These are phyloP conservation scores for Fusarium incarnatum DNA, from an alignment of 2,329 filamentous ascomycete species.

Conservation along the genomic window DNA sequence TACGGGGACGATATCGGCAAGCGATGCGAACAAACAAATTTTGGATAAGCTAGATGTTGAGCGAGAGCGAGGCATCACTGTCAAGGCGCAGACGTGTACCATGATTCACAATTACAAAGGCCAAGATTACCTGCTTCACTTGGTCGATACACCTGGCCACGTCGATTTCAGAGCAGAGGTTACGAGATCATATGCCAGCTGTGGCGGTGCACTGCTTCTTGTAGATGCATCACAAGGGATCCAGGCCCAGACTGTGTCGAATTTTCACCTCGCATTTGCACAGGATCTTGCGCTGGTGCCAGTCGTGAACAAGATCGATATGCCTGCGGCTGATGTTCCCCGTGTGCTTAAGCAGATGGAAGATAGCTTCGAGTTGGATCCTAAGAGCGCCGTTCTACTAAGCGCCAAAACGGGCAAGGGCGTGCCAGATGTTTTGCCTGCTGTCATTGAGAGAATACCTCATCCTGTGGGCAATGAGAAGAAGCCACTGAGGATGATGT, in stretches of 20 bases:
- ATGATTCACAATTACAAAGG: conserved; percentile 94
- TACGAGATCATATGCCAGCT: conserved; percentile 93
- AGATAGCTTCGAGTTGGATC: conserved; percentile 87
- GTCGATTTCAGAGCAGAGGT: conserved; percentile 98
- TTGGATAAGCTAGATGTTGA: conserved; percentile 98
- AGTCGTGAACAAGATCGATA: conserved; percentile 96
- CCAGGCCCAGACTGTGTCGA: conserved; percentile 97
- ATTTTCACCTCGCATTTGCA: conserved; percentile 97
- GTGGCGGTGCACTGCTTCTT: conserved; percentile 89
- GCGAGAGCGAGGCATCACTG: conserved; percentile 94
- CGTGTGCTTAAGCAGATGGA: conserved; percentile 88
- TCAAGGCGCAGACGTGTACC: conserved; percentile 98
- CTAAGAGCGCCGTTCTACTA: conserved; percentile 75
- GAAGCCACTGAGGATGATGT: conserved; percentile 82
- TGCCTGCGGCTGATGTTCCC: conserved; percentile 88
- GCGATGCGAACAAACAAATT: conserved; percentile 89
- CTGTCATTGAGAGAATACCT: conserved; percentile 86
- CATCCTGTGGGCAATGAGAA: conserved; percentile 78
- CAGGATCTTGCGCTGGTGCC: conserved; percentile 89
- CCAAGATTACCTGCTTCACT: conserved; percentile 89
- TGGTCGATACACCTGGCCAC: conserved; percentile 97
- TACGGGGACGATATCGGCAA: conserved; percentile 90
- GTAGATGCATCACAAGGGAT: conserved; percentile 97
- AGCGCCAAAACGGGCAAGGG: conserved; percentile 96
- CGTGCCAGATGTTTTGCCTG: conserved; percentile 83